Conservation (phyloP, 2,329 filamentous ascomycete genomes). For the Bisporella sp. region DNA sequence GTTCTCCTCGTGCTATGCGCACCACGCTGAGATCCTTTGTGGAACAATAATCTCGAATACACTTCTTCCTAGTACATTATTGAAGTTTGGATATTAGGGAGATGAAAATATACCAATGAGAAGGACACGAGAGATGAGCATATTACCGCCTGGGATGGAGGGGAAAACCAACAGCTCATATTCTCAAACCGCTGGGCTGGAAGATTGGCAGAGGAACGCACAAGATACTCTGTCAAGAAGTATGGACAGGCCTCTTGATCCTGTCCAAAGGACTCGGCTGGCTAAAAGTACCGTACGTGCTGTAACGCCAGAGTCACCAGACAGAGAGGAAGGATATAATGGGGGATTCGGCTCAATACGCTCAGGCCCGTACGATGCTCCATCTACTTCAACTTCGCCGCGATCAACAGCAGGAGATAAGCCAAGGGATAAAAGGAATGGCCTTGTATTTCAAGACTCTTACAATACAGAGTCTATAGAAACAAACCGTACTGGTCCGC, state of each 20-base stretch:
- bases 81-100: too few relatives aligned
- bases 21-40: too few relatives aligned
- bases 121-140: constrained; percentile 30
- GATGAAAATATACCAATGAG: constrained; percentile 8
- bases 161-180: constrained; percentile 31
- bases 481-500: constrained; percentile 11
- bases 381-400: constrained; percentile 40
- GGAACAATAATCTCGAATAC: background rate
- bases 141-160: constrained; percentile 39
- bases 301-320: constrained; percentile 54
- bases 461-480: constrained; percentile 35
- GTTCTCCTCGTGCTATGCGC: too few relatives aligned
- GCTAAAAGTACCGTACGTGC: constrained; percentile 48
- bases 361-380: background rate
- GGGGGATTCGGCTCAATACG: background rate
- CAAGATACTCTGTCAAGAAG: constrained; percentile 20
- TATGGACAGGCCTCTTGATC: constrained; percentile 20
- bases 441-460: constrained; percentile 55
- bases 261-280: constrained; percentile 20
- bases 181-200: constrained; percentile 23
- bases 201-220: constrained; percentile 23
- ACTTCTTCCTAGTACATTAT: too few relatives aligned
- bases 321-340: constrained; percentile 15
- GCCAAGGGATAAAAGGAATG: constrained; percentile 40
- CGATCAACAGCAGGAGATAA: constrained; percentile 38